Base-by-base conservation (phyloP, 1,284 basidiomycete species). In the Trichosporon asahii region DNA sequence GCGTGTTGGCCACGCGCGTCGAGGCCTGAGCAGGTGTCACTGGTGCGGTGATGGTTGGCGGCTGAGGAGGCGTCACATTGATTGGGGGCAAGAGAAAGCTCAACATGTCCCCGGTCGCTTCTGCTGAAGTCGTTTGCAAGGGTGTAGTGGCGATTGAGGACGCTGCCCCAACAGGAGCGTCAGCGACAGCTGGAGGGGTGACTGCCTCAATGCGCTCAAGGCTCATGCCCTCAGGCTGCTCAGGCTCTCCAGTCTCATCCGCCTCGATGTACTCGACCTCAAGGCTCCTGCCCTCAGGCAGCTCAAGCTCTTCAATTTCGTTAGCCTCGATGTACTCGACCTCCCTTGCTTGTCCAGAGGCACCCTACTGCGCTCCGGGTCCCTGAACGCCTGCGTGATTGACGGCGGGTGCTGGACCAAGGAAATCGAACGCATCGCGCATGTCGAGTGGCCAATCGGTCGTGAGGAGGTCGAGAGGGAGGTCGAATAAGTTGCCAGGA, bases 401-500 rank as follows among this genome's bases (percentile, higher is more conserved):
- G 44, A 37, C 18, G 3, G 18, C 57, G 15, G 57, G 57, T 2
- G 29, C 27, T 4, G 57, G 57, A 3, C 74, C 75, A 31, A 80
- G 68, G 55, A 78, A 78, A 69, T 79, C 78, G 66, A 80, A 80
- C 29, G 76, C 76, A 29, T 77, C 74, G 25, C 74, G 73, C 57
- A 79, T 75, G 64, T 77, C 77, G 64, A 79, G 77, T 11, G 79
- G 78, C 76, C 78, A 78, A 65, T 79, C 76, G 31, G 69, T 21
- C 57, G 57, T 31, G 46, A 78, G 72, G 11, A 99, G 71, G 66
- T 77, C 75, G 37, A 74, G 74, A 6, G 76, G 75, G 3, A 80
- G 68, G 65, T 73, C 72, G 66, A 77, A 71, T 65, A 76, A 33
- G 35, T 65, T 29, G 14, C 60, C 60, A 5, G 65, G 21, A 12